Percentiles rank a stretch among this genome's conserved stretches.
phyloP scores from a whole-genome alignment of 306 rosid genomes.

The Luffa acutangula region DNA sequence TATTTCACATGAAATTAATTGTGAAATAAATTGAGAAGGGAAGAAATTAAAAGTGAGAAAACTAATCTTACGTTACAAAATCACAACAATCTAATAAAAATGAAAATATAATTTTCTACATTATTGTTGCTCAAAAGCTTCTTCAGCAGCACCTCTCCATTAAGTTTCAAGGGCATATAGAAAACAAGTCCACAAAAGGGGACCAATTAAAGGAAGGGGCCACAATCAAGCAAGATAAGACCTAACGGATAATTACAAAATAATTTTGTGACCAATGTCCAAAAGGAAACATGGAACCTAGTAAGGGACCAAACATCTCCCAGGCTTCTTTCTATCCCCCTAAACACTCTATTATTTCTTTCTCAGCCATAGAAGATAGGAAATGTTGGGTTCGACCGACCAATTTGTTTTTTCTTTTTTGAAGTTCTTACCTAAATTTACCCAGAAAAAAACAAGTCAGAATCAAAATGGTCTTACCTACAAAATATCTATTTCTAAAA shows the following conservation, averaged over 20 bases:
- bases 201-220: no score
- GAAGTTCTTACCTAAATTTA: not conserved
- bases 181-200: no score
- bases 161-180: not conserved
- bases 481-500: not conserved
- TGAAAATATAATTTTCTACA: not conserved
- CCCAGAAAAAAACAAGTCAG: not conserved
- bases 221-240: no score
- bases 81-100: not conserved
- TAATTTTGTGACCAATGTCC: no score
- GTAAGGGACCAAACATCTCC: no score
- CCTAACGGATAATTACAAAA: no score
- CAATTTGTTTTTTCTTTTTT: not conserved
- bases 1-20: not conserved
- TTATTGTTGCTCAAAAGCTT: not conserved
- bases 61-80: not conserved
- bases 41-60: not conserved
- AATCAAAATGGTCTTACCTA: not conserved
- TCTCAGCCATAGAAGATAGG: not conserved
- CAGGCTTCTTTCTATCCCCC: no score
- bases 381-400: not conserved
- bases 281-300: no score
- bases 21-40: not conserved
- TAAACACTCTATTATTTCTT: no score
- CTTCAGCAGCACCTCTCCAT: not conserved